Conservation (phyloP, 345 rosid genomes). For the Diplotaxis tenuifolia region DNA sequence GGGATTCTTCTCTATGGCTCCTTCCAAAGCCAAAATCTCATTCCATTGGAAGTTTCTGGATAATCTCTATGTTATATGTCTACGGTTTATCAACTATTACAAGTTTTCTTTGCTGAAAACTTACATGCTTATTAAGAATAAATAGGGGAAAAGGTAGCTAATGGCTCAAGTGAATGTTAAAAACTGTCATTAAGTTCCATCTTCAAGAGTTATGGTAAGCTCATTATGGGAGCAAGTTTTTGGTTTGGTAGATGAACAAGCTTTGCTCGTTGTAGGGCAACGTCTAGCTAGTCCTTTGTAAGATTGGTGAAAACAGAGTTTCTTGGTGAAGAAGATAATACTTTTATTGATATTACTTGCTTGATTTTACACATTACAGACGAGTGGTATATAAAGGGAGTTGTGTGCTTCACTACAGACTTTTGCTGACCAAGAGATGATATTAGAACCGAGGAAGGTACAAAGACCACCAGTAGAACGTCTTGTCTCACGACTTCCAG, state of each 20-base stretch:
- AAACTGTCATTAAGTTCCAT: conserved; percentile 40
- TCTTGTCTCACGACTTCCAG: too few species aligned
- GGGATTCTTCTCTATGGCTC: conserved; percentile 37
- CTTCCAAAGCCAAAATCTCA: conserved; percentile 67
- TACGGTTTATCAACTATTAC: not conserved
- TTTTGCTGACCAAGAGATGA: too few species aligned
- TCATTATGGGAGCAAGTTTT: conserved; percentile 48
- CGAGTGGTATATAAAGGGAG: too few species aligned
- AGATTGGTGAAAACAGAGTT: too few species aligned
- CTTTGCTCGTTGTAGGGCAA: conserved; percentile 44
- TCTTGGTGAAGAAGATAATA: too few species aligned
- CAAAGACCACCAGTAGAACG: too few species aligned
- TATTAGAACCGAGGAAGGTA: too few species aligned
- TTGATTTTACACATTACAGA: too few species aligned
- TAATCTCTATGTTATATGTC: too few species aligned
- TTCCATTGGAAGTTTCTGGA: conserved; percentile 32
- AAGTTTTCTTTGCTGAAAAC: not conserved
- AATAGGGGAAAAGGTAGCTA: not conserved
- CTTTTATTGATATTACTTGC: too few species aligned
- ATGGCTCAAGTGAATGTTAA: conserved; percentile 3
- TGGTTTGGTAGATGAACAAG: conserved; percentile 48
- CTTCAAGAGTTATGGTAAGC: conserved; percentile 49
- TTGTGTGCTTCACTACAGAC: too few species aligned
- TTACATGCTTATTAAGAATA: not conserved
- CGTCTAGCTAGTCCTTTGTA: too few species aligned